phyloP scores from a whole-genome alignment of 2,329 filamentous ascomycete genomes.

The Diplodia seriata region DNA sequence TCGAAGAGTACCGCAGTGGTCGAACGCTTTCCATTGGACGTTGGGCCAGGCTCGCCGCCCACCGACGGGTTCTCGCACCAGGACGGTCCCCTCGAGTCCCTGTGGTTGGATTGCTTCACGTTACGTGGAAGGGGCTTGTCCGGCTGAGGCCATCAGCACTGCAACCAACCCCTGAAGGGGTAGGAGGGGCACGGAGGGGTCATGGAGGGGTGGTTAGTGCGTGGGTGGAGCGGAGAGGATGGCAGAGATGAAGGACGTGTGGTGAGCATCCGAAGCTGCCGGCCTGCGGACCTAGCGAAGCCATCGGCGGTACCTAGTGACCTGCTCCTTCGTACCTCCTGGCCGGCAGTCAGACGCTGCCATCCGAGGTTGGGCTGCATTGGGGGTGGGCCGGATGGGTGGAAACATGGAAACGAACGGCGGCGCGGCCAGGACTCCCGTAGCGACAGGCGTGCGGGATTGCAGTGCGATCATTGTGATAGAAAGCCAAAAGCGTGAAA shows the following conservation, averaged over 20 bases:
- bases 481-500: constrained; percentile 19
- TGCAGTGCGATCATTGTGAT: neutral
- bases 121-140: neutral
- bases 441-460: neutral
- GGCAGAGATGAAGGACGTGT: neutral
- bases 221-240: neutral
- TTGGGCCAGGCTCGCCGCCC: neutral
- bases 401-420: neutral
- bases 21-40: neutral
- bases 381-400: constrained; percentile 1
- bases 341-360: neutral
- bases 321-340: constrained; percentile 16
- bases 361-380: constrained; percentile 15
- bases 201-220: constrained; percentile 14
- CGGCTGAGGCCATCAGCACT: neutral
- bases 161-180: constrained; percentile 1
- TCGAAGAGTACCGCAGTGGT: neutral
- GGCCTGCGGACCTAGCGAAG: neutral
- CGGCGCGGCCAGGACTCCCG: neutral
- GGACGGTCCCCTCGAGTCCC: neutral
- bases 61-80: neutral
- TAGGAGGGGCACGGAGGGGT: neutral
- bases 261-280: constrained; percentile 10
- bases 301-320: constrained; percentile 15
- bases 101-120: neutral